A percentile compares a stretch with the other conserved stretches of the same genome.
Conservation (phyloP, 2,329 filamentous ascomycete genomes). For the Phialophora expanda region DNA sequence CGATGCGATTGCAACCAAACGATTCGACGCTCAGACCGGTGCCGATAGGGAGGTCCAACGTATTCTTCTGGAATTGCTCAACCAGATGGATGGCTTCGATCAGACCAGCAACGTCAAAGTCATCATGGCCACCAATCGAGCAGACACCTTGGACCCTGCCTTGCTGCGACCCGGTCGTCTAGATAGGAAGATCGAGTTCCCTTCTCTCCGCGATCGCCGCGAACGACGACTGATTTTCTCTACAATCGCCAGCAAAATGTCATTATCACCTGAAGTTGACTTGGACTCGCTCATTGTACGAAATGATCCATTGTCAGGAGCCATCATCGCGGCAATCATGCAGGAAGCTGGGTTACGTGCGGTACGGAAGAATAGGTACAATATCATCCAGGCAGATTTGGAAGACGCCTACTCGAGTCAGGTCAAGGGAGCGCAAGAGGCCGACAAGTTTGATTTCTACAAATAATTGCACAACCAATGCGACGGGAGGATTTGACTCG, state of each 20-base stretch:
- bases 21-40: slow-evolving; percentile 97
- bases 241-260: slow-evolving; percentile 98
- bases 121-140: slow-evolving; percentile 99
- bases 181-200: slow-evolving; percentile 98
- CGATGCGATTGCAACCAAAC: slow-evolving; percentile 97
- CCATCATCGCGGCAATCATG: slow-evolving; percentile 98
- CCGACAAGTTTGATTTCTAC: slow-evolving; percentile 84
- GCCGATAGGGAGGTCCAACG: slow-evolving; percentile 98
- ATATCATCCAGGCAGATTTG: slow-evolving; percentile 96
- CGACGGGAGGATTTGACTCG: background rate
- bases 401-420: slow-evolving; percentile 97
- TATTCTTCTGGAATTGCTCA: slow-evolving; percentile 94
- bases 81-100: slow-evolving; percentile 99
- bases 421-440: slow-evolving; percentile 80
- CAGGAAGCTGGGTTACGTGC: slow-evolving; percentile 94
- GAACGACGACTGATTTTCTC: slow-evolving; percentile 96
- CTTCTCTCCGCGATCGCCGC: slow-evolving; percentile 87
- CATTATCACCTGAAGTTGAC: slow-evolving; percentile 92
- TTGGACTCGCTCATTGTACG: slow-evolving; percentile 94
- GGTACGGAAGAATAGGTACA: slow-evolving; percentile 97
- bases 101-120: slow-evolving; percentile 99
- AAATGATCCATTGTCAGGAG: slow-evolving; percentile 93
- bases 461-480: slow-evolving; percentile 23
- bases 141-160: slow-evolving; percentile 94
- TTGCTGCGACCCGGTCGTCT: slow-evolving; percentile 92